Evolutionary conservation across 2,329 filamentous ascomycete species (phyloP), one percentile per base, ranked within the genome.

Genomic region (Parascedosporium putredinis): DNA sequence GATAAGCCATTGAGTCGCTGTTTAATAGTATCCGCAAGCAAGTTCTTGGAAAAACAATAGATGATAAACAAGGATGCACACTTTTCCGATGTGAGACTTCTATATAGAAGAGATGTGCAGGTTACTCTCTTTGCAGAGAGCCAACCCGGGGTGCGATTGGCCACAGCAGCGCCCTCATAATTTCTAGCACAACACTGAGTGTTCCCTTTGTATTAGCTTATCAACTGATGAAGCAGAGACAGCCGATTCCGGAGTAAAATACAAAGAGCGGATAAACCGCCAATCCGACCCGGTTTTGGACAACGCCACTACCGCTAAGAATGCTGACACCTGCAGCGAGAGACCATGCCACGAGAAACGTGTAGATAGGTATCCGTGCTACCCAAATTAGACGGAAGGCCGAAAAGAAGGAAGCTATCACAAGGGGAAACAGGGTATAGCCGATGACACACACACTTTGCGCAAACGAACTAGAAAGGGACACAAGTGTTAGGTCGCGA

Each of bases 371-470:
- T 62, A 97, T 88, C 51, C 93, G 78, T 5, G 85, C 80, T 55
- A 97, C 86, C 58, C 81, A 84, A 38, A 83, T 84, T 6, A 97
- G 75, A 47, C 80, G 76, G 27, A 98, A 63, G 1, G 91, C 91
- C 50, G 89, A 95, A 55, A 98, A 79, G 47, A 96, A 71, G 2
- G 91, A 83, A 6, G 94, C 94, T 57, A 98, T 86, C 58, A 97
- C 93, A 49, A 98, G 79, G 2, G 93, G 93, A 70, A 98, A 98
- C 50, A 98, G 79, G 1, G 93, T 98, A 68, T 98, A 98, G 43
- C 93, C 93, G 63, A 98, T 98, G 59, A 98, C 94, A 67, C 90
- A 97, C 57, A 98, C 80, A 51, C 89, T 95, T 67, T 98, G 93
- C 62, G 95, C 93, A 66, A 98, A 98, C 16, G 93, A 96, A 60